Conservation (phyloP, 2,329 filamentous ascomycete species). For the Cladobotryum mycophilum region DNA sequence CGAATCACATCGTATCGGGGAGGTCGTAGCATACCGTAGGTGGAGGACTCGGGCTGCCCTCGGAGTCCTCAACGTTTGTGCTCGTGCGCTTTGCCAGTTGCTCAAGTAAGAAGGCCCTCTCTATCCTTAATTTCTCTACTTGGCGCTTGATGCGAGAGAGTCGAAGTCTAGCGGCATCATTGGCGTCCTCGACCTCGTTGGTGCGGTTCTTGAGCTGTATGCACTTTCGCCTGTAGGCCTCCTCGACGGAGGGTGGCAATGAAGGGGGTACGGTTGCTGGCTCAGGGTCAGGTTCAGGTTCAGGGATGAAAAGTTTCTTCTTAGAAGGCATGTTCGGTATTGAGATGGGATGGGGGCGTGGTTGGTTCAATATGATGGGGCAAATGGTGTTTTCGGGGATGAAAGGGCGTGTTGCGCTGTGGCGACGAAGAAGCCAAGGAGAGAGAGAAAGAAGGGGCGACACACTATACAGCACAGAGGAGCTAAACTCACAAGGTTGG, state of each 20-base stretch:
- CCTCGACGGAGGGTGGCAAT: slow-evolving; percentile 83
- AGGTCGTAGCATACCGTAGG: slow-evolving; percentile 54
- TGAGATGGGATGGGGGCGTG: slow-evolving; percentile 1
- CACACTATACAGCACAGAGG: neutral
- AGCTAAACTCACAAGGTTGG: slow-evolving; percentile 21
- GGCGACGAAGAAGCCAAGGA: neutral
- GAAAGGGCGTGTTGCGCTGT: neutral
- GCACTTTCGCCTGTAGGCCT: slow-evolving; percentile 94
- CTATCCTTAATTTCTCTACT: slow-evolving; percentile 85
- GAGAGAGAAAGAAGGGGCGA: slow-evolving; percentile 6
- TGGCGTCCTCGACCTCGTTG: slow-evolving; percentile 85
- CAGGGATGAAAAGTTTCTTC: slow-evolving; percentile 30
- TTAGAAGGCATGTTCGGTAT: slow-evolving; percentile 29
- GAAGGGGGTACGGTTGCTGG: slow-evolving; percentile 49
- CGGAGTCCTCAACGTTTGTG: slow-evolving; percentile 69
- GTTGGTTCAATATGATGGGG: too few relatives aligned
- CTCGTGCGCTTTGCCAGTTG: slow-evolving; percentile 69
- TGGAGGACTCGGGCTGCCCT: slow-evolving; percentile 72
- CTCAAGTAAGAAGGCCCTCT: slow-evolving; percentile 69
- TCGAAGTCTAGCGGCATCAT: slow-evolving; percentile 74
- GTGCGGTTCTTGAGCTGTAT: slow-evolving; percentile 89
- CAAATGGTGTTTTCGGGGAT: neutral
- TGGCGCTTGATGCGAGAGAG: slow-evolving; percentile 75
- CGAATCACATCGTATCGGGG: neutral
- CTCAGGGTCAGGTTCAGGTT: slow-evolving; percentile 33